phyloP scores from a whole-genome alignment of 1,284 basidiomycete species.

The Irpex sp. region DNA sequence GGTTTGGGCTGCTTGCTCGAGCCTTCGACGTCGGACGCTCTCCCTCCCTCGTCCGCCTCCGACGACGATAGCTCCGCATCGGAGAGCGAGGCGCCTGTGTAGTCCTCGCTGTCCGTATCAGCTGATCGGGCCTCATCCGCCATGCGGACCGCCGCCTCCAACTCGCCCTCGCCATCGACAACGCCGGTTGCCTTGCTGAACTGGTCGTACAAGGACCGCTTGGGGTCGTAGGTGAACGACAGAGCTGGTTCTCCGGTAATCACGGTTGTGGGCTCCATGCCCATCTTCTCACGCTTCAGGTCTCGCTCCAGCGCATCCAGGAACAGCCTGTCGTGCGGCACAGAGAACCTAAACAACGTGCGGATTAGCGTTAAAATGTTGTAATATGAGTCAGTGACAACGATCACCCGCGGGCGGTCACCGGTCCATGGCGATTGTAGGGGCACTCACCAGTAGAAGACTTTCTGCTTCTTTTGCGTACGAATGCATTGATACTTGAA shows the following conservation, averaged over 20 bases:
- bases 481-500: constrained; percentile 95
- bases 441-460: constrained; percentile 80
- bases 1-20: constrained; percentile 8
- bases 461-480: constrained; percentile 95
- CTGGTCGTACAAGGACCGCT: constrained; percentile 83
- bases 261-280: constrained; percentile 77
- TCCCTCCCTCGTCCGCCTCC: constrained; percentile 18
- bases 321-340: constrained; percentile 93
- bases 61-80: constrained; percentile 24
- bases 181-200: constrained; percentile 58
- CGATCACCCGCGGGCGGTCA: neutral
- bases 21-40: constrained; percentile 19
- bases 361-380: neutral
- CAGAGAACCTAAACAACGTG: constrained; percentile 55
- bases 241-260: constrained; percentile 77
- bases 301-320: constrained; percentile 92
- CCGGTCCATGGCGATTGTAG: neutral
- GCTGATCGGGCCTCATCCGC: constrained; percentile 33
- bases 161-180: constrained; percentile 53
- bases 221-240: constrained; percentile 82
- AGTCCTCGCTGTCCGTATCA: constrained; percentile 24
- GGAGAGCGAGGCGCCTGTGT: constrained; percentile 15
- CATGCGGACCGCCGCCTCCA: constrained; percentile 47
- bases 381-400: neutral
- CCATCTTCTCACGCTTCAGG: constrained; percentile 88